Conservation (phyloP, 2,329 filamentous ascomycete genomes). For the Pleomassaria siparia region DNA sequence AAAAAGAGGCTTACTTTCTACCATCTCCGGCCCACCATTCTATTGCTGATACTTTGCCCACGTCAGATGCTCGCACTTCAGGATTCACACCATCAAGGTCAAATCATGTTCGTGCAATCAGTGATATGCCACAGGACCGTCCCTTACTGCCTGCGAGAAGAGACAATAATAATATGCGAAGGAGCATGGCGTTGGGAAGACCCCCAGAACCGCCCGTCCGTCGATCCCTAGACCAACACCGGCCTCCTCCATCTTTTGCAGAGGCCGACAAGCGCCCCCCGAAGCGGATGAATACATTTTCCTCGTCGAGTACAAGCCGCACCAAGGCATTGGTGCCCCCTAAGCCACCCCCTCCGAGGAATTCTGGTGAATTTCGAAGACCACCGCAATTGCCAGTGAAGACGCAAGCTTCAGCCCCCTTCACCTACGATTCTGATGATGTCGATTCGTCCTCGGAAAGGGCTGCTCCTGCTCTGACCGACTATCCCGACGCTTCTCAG, state of each 20-base stretch:
- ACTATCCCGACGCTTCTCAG: conserved; percentile 82
- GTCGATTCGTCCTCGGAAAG: conserved; percentile 50
- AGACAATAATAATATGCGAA: conserved; percentile 36
- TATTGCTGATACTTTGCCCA: conserved; percentile 27
- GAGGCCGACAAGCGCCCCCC: conserved; percentile 38
- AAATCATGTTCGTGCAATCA: conserved; percentile 12
- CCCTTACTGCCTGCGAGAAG: conserved; percentile 53
- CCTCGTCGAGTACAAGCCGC: conserved; percentile 2
- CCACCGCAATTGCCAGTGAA: conserved; percentile 18
- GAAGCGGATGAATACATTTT: conserved; percentile 35
- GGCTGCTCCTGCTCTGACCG: conserved; percentile 55
- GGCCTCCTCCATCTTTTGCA: conserved; percentile 24
- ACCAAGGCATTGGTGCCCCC: conserved; percentile 33
- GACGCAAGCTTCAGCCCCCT: conserved; percentile 18
- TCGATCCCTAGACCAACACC: conserved; percentile 38
- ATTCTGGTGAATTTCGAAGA: conserved; percentile 36
- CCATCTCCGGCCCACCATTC: conserved; percentile 33
- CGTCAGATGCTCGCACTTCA: conserved; percentile 22
- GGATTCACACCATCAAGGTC: conserved; percentile 21
- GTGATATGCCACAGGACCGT: conserved; percentile 46
- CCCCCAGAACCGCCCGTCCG: conserved; percentile 39
- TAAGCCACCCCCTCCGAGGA: conserved; percentile 37
- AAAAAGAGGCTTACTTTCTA: conserved; percentile 37
- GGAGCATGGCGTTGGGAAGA: conserved; percentile 33
- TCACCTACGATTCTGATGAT: conserved; percentile 54